Percentiles rank a stretch among this genome's conserved stretches.
These are phyloP conservation scores for Pestalotiopsis sp. DNA, from an alignment of 2,329 filamentous ascomycete species.

Conservation along the genomic window DNA sequence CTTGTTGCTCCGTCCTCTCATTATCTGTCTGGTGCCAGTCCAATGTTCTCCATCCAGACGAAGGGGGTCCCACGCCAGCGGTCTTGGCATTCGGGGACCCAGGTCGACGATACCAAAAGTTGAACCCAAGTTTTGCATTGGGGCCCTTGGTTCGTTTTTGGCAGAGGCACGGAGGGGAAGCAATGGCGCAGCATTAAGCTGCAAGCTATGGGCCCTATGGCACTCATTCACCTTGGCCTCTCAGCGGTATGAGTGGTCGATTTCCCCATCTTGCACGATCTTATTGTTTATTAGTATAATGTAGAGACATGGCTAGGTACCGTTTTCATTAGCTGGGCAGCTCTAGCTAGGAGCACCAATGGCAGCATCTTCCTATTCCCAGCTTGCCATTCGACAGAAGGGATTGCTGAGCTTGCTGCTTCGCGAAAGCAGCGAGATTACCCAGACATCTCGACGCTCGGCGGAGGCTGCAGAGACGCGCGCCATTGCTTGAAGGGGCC, in stretches of 20 bases:
- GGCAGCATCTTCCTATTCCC: no score
- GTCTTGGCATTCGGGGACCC: conserved; percentile 4
- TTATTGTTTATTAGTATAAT: background rate
- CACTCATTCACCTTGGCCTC: no score
- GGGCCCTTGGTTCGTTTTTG: background rate
- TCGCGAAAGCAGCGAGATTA: background rate
- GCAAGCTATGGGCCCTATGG: background rate
- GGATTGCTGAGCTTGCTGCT: background rate
- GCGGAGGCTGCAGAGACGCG: background rate
- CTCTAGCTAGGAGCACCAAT: no score
- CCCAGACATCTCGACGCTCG: background rate
- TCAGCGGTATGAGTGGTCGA: background rate
- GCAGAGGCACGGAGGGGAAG: background rate
- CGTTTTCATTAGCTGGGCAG: background rate
- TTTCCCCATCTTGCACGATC: background rate
- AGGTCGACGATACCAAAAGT: conserved; percentile 2
- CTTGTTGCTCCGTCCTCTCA: background rate
- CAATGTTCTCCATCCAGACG: background rate
- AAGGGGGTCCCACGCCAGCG: conserved; percentile 1
- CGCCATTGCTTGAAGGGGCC: background rate
- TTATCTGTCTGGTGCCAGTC: background rate
- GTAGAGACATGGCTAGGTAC: background rate
- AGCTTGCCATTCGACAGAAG: background rate
- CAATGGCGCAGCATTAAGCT: background rate
- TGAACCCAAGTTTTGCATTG: background rate